phyloP scores from a whole-genome alignment of 345 rosid genomes.

The Heritiera littoralis region DNA sequence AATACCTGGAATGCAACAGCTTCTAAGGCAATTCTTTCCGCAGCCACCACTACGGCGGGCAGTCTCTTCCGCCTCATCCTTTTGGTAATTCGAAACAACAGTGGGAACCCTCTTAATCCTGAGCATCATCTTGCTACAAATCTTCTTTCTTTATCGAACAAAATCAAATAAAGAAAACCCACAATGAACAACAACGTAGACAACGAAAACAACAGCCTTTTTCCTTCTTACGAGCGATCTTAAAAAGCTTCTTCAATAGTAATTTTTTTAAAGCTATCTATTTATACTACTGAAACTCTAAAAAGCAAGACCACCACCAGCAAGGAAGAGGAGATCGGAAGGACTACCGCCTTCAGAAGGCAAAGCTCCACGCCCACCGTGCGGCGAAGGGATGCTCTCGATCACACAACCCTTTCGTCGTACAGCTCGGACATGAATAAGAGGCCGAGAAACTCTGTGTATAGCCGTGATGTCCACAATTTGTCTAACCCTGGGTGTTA shows the following conservation, averaged over 20 bases:
- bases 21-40: conserved; percentile 73
- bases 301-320: conserved; percentile 78
- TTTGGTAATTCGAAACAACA: conserved; percentile 76
- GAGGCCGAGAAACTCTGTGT: conserved; percentile 59
- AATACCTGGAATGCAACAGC: conserved; percentile 75
- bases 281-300: conserved; percentile 11
- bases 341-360: conserved; percentile 99
- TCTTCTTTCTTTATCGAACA: conserved; percentile 24
- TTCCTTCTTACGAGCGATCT: conserved; percentile 6
- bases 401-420: conserved; percentile 85
- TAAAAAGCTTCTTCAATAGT: not conserved
- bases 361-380: conserved; percentile 99
- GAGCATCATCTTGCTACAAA: conserved; percentile 50
- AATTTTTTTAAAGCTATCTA: conserved; percentile 13
- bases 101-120: conserved; percentile 91
- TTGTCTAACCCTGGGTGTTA: conserved; percentile 40
- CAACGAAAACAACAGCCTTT: conserved; percentile 16
- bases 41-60: conserved; percentile 62
- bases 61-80: conserved; percentile 65
- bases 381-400: conserved; percentile 93
- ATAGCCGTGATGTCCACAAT: conserved; percentile 99
- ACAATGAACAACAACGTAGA: conserved; percentile 16
- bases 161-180: conserved; percentile 19
- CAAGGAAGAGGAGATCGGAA: conserved; percentile 98
- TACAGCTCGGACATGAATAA: conserved; percentile 73